These are phyloP conservation scores for Trichosporon ovoides DNA, from an alignment of 1,284 basidiomycete species.

Conservation along the genomic window DNA sequence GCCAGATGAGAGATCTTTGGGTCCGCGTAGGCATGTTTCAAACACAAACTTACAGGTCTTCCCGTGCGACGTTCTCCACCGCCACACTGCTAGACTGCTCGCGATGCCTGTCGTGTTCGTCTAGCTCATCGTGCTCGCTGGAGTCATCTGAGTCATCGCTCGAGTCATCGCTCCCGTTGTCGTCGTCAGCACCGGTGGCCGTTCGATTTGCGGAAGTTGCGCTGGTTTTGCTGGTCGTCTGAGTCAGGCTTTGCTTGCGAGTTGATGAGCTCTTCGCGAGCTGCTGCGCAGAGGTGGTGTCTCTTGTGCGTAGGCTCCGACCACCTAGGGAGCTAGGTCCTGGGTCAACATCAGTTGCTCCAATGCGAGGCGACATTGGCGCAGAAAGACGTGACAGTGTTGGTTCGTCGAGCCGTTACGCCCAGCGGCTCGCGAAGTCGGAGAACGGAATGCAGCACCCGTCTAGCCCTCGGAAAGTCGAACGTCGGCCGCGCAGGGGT, in stretches of 20 bases:
- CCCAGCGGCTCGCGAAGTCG: background rate
- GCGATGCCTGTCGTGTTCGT: slow-evolving; percentile 14
- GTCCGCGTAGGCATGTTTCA: background rate
- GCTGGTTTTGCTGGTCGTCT: background rate
- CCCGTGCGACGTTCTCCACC: background rate
- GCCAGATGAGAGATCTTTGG: slow-evolving; percentile 4
- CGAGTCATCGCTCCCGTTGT: slow-evolving; percentile 4
- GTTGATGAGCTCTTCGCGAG: background rate
- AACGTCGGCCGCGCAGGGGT: background rate
- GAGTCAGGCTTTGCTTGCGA: background rate
- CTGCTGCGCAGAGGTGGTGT: background rate
- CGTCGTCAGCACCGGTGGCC: background rate
- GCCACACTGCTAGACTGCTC: slow-evolving; percentile 8
- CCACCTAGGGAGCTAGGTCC: background rate
- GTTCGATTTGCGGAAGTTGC: background rate
- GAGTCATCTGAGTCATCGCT: slow-evolving; percentile 10
- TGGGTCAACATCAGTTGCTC: background rate
- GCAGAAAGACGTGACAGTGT: background rate
- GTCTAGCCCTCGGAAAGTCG: background rate
- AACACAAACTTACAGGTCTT: slow-evolving; percentile 8
- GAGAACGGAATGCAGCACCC: background rate
- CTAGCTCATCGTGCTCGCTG: slow-evolving; percentile 19
- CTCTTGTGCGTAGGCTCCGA: background rate
- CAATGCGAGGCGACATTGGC: slow-evolving; percentile 1
- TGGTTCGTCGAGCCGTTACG: background rate